Conservation (phyloP, 495 filamentous ascomycete genomes). For the Glutinoglossum americanum region DNA sequence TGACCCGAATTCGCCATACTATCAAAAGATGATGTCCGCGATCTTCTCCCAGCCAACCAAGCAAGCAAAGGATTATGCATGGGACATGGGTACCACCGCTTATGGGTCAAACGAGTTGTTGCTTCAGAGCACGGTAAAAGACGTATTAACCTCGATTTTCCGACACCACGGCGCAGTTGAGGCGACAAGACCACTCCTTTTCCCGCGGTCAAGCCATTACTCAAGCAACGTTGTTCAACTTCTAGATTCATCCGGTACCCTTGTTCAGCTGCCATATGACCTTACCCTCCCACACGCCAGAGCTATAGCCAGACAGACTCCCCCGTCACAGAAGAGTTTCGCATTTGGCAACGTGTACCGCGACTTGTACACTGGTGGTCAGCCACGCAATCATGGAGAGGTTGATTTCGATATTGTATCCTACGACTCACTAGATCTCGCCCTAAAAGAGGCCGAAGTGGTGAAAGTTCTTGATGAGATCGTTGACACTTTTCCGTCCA, state of each 20-base stretch:
- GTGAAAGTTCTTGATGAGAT: conserved; percentile 91
- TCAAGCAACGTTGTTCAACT: conserved; percentile 46
- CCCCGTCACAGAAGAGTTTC: conserved; percentile 53
- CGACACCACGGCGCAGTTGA: conserved; percentile 85
- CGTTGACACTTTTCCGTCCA: conserved; percentile 55
- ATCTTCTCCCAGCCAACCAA: conserved; percentile 56
- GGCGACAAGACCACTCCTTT: conserved; percentile 44
- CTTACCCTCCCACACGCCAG: conserved; percentile 77
- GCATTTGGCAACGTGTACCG: conserved; percentile 81
- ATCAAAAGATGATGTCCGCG: conserved; percentile 65
- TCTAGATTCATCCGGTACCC: conserved; percentile 59
- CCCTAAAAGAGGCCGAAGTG: conserved; percentile 81
- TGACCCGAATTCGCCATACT: conserved; percentile 68
- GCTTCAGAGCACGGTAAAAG: conserved; percentile 52
- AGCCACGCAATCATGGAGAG: conserved; percentile 66
- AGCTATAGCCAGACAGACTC: conserved; percentile 49
- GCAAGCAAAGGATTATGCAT: conserved; percentile 66
- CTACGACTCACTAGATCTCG: conserved; percentile 54
- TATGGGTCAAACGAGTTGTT: conserved; percentile 42
- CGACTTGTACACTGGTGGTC: conserved; percentile 49
- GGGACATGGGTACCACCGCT: conserved; percentile 47
- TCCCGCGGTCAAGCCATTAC: conserved; percentile 67
- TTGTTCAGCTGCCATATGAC: conserved; percentile 81
- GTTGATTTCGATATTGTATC: conserved; percentile 92
- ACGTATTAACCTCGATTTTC: conserved; percentile 58